Base-by-base conservation (phyloP, 2,329 filamentous ascomycete species). In the Macrophomina tecta region DNA sequence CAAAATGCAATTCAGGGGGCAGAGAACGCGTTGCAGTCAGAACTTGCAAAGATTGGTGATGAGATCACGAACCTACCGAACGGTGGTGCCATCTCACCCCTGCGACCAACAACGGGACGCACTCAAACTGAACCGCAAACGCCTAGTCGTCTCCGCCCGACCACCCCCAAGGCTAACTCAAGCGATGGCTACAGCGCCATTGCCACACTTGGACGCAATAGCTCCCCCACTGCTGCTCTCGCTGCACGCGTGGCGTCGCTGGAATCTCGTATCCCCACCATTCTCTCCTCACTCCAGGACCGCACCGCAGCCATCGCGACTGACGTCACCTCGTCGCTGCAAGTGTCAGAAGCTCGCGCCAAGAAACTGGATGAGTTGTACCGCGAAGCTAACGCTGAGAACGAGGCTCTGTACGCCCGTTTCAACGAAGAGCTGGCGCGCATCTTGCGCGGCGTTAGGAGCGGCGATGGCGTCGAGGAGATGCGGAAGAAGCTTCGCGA, bases 341-440 rank as follows among this genome's bases (percentile, higher is more conserved):
- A 87, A 72, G 88, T 92, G 1, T 89, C 87, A 14, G 93, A 97
- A 76, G 86, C 86, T 68, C 94, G 95, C 72, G 89, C 90, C 68
- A 91, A 89, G 72, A 90, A 91, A 48, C 87, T 97, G 64, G 94
- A 97, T 76, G 91, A 96, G 79, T 82, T 97, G 62, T 97, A 96
- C 81, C 91, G 92, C 70, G 93, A 97, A 74, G 87, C 90, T 16
- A 93, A 89, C 72, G 91, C 92, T 0, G 94, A 98, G 82, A 98
- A 97, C 73, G 94, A 97, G 80, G 87, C 94, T 36, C 83, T 98
- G 65, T 97, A 97, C 78, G 91, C 94, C 71, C 90, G 90, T 68
- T 97, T 97, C 82, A 97, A 97, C 73, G 87, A 89, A n/a, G 94
- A 97, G 80, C 82, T 98, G 56, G 90, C 88, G 72, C 93, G 91